Evolutionary conservation across 148 eudicot genomes (phyloP).

Genomic region (Camellia granthamiana): DNA sequence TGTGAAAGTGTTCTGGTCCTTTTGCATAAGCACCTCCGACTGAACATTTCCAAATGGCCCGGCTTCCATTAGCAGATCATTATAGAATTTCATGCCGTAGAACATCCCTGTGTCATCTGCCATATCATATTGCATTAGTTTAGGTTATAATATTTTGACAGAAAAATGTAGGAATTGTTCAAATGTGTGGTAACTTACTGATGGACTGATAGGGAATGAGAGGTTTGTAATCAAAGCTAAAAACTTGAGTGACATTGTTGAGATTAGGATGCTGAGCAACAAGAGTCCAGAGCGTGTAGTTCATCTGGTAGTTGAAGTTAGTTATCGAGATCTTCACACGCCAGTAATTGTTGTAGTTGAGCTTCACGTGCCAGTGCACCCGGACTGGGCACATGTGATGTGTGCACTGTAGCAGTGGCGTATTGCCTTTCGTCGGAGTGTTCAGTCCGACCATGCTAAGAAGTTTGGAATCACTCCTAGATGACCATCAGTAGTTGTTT

Average conservation of each 20-base stretch:
- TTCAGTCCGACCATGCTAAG: slow-evolving; percentile 45
- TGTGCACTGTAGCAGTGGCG: slow-evolving; percentile 67
- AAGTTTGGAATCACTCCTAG: slow-evolving; percentile 59
- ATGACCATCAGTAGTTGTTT: background rate
- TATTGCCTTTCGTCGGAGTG: slow-evolving; percentile 49
- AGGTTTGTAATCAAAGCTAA: slow-evolving; percentile 83
- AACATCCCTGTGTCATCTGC: slow-evolving; percentile 82
- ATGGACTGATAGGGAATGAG: slow-evolving; percentile 55
- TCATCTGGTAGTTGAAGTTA: slow-evolving; percentile 67
- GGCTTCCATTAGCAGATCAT: slow-evolving; percentile 67
- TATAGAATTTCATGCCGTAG: slow-evolving; percentile 64
- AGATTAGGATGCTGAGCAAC: slow-evolving; percentile 76
- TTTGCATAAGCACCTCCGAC: slow-evolving; percentile 60
- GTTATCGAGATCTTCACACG: slow-evolving; percentile 65
- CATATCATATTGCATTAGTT: slow-evolving; percentile 10
- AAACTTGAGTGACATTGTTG: slow-evolving; percentile 72
- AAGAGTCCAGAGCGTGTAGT: slow-evolving; percentile 68
- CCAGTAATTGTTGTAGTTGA: slow-evolving; percentile 77
- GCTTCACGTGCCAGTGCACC: slow-evolving; percentile 81
- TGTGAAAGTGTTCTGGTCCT: slow-evolving; percentile 55
- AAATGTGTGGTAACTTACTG: slow-evolving; percentile 44
- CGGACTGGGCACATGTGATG: slow-evolving; percentile 81
- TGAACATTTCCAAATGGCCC: slow-evolving; percentile 64
- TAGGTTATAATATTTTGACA: background rate
- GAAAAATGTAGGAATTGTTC: background rate